Base-by-base conservation (phyloP, 495 filamentous ascomycete species). In the Chaetomium tenue region DNA sequence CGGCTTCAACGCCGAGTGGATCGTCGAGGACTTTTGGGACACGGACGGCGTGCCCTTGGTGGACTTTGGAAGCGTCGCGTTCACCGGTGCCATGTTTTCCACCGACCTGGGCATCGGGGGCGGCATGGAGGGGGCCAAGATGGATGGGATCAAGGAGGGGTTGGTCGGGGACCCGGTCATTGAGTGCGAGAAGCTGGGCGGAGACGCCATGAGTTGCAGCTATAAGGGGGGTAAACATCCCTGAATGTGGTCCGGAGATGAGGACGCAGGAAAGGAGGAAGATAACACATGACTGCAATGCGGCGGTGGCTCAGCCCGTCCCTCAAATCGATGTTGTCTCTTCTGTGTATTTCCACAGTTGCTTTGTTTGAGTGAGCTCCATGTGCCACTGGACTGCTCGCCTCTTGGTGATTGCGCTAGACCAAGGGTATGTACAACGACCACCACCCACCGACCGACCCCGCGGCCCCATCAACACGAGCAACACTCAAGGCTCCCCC, bases 21-120 rank as follows among this genome's bases (percentile, higher is more conserved):
- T 64, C 8, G 54, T 64, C 55, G 54, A 64, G 55, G 62, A 64
- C 55, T 64, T 59, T 28, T 64, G 28, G 54, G 44, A 6, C 22
- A 28, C 28, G 3, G 30, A 59, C 11, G 62, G 55, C 13, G 62
- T 59, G 46, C 62, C 62, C 28, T 47, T 59, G 62, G 44, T 20
- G 3, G 46, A 64, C 9, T 64, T 64, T 46, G 62, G 46, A 4
- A 44, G 28, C 16, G 25, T 64, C 15, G 8, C 15, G 20, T 64
- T 64, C 9, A 33, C 3, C 0, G 16, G 23, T 3, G 47, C 53
- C 28, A 13, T 15, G 44, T 58, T 42, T 4, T 11, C 18, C 3
- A 64, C 62, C 13, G 62, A 51, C 15, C 4, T 23, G 26, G 55
- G 62, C 4, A 20, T 58, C 9, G 28, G 11, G 30, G 55, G 55